phyloP scores from a whole-genome alignment of 352 stramenopile species.

The Globisporangium okanoganense region DNA sequence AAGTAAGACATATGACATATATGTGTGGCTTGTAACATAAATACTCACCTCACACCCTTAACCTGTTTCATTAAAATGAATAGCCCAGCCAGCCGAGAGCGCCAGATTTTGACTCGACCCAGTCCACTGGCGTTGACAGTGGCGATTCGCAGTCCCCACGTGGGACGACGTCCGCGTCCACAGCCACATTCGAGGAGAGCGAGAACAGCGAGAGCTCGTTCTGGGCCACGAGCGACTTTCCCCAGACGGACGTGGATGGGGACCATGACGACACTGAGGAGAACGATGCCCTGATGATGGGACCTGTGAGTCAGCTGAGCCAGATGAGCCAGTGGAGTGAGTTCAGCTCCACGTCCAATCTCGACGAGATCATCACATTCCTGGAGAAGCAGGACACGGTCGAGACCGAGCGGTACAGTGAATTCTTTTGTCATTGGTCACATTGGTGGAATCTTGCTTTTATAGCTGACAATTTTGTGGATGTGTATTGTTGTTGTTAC shows the following conservation, averaged over 20 bases:
- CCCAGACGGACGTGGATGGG: slow-evolving; percentile 20
- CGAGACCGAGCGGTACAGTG: slow-evolving; percentile 47
- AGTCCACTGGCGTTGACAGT: slow-evolving; percentile 12
- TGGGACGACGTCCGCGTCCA: slow-evolving; percentile 23
- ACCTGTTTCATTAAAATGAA: background rate
- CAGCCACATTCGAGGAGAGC: slow-evolving; percentile 33
- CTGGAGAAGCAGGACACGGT: slow-evolving; percentile 73
- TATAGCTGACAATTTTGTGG: background rate
- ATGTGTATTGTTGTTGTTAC: background rate
- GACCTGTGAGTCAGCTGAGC: slow-evolving; percentile 65
- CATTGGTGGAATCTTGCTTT: background rate
- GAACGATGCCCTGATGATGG: slow-evolving; percentile 28
- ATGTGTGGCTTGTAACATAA: background rate
- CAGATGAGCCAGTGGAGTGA: slow-evolving; percentile 82
- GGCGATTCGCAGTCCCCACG: slow-evolving; percentile 38
- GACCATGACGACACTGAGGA: slow-evolving; percentile 15
- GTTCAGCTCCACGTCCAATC: slow-evolving; percentile 76
- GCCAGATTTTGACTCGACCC: slow-evolving; percentile 8
- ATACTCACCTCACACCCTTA: background rate
- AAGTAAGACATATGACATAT: background rate
- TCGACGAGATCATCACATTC: slow-evolving; percentile 85
- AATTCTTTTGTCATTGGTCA: background rate
- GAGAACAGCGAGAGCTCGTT: slow-evolving; percentile 56
- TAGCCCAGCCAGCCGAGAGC: slow-evolving; percentile 12
- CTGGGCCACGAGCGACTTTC: slow-evolving; percentile 57